phyloP scores from a whole-genome alignment of 2,329 filamentous ascomycete species.

The Talaromyces marneffei region DNA sequence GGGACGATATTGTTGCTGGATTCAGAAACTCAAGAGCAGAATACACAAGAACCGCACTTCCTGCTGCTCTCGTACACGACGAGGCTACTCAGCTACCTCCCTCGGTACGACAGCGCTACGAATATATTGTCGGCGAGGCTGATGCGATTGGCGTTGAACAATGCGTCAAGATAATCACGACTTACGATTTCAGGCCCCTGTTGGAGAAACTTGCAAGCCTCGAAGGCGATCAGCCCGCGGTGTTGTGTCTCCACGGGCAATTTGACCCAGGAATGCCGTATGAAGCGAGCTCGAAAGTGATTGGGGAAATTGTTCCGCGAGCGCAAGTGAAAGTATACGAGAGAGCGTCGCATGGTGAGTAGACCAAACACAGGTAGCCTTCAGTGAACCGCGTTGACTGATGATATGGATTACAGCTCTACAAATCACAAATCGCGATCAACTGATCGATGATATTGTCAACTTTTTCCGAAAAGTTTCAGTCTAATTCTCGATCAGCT shows the following conservation, averaged over 20 bases:
- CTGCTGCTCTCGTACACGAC: background rate
- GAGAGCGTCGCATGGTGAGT: slow-evolving; percentile 23
- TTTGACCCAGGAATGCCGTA: slow-evolving; percentile 23
- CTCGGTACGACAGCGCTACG: background rate
- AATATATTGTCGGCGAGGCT: background rate
- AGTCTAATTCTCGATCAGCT: background rate
- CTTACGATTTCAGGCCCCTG: background rate
- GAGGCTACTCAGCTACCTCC: background rate
- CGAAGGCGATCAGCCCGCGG: background rate
- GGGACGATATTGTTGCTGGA: background rate
- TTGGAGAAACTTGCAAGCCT: background rate
- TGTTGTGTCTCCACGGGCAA: slow-evolving; percentile 24
- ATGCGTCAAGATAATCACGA: background rate
- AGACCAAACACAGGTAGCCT: background rate
- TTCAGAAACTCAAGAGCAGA: background rate
- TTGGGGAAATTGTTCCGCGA: slow-evolving; percentile 21
- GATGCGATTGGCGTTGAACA: background rate
- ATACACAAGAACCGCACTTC: background rate
- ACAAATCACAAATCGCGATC: background rate
- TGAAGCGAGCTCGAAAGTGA: slow-evolving; percentile 19
- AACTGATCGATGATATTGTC: background rate
- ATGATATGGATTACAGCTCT: background rate
- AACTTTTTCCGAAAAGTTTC: background rate
- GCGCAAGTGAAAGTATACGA: slow-evolving; percentile 25
- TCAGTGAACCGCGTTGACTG: background rate